Percentiles rank a stretch among this genome's conserved stretches.
phyloP scores from a whole-genome alignment of 352 stramenopile species.

The Phytophthora europaea region DNA sequence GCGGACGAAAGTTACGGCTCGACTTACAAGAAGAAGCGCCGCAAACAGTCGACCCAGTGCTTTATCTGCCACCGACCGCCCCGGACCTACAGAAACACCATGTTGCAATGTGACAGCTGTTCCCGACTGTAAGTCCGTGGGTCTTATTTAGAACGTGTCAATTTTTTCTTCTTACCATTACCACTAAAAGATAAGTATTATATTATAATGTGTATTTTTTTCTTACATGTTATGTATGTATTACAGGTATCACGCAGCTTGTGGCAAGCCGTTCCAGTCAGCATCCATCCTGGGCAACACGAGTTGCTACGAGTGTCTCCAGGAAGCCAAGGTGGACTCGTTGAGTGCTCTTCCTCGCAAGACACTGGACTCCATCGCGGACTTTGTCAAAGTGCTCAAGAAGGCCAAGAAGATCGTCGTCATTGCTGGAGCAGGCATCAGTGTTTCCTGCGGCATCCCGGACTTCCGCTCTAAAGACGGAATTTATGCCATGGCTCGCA shows the following conservation, averaged over 20 bases:
- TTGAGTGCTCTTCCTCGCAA: slow-evolving; percentile 41
- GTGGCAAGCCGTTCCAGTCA: slow-evolving; percentile 61
- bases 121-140: slow-evolving; percentile 54
- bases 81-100: slow-evolving; percentile 49
- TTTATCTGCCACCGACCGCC: slow-evolving; percentile 66
- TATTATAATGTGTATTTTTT: slow-evolving; percentile 27
- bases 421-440: slow-evolving; percentile 94
- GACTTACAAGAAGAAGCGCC: slow-evolving; percentile 46
- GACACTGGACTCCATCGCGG: slow-evolving; percentile 55
- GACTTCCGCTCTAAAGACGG: slow-evolving; percentile 97
- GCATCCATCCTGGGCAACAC: slow-evolving; percentile 77
- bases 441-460: slow-evolving; percentile 97
- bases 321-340: slow-evolving; percentile 47
- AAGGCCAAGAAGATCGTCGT: slow-evolving; percentile 91
- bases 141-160: neutral
- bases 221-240: neutral
- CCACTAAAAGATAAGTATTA: slow-evolving; percentile 32
- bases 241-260: slow-evolving; percentile 60
- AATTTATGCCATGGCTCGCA: slow-evolving; percentile 86
- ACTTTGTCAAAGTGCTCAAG: slow-evolving; percentile 81
- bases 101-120: slow-evolving; percentile 84
- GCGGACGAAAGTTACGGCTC: slow-evolving; percentile 63
- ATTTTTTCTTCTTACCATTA: neutral
- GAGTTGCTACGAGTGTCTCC: slow-evolving; percentile 82
- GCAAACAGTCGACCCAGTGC: slow-evolving; percentile 49